Base-by-base conservation (phyloP, 768 basidiomycete genomes). In the Collybia mongolica region DNA sequence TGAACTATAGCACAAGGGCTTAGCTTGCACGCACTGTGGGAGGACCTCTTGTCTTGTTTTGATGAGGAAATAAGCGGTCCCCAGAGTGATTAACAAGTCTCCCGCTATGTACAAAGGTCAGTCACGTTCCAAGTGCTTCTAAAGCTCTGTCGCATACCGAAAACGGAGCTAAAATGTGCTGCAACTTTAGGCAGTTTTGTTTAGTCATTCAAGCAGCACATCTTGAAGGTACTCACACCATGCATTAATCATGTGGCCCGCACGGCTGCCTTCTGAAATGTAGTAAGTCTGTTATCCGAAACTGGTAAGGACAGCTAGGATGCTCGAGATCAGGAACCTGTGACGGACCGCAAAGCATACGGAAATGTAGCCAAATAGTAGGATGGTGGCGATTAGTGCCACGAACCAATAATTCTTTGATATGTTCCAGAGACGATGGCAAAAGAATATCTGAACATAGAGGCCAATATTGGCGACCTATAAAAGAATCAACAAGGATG, bases 401-500 rank as follows among this genome's bases (percentile, higher is more conserved):
- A 66, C 60, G 20, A 65, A 55, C 45, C 49, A 64, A 46, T 47
- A 48, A 6, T 50, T 57, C 17, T 53, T 56, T n/a, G 52, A 57
- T 19, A 69, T 64, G 19, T 55, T 52, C 48, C 53, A 68, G 20
- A 71, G 60, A 8, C 69, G 63, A 40, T 60, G 59, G 39, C 60
- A 62, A 48, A 66, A 71, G 51, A 62, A 71, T 2, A 52, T 32
- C 46, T 71, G 69, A 22, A 71, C 68, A 48, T 67, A 69, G 17
- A 63, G 36, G 20, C 61, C 65, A 17, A 69, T 65, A n/a, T 53
- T 46, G 9, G 67, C 67, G 7, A 66, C 65, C 69, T 70, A 29
- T 9, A 24, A 29, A 15, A 14, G 1, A 8, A 18, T 2, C 20
- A 45, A 15, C 35, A 8, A 46, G 28, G 18, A 19, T 2, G 18